Evolutionary conservation across 192 early-diverging fungal species (phyloP).

Genomic region (Entomortierella parvispora): DNA sequence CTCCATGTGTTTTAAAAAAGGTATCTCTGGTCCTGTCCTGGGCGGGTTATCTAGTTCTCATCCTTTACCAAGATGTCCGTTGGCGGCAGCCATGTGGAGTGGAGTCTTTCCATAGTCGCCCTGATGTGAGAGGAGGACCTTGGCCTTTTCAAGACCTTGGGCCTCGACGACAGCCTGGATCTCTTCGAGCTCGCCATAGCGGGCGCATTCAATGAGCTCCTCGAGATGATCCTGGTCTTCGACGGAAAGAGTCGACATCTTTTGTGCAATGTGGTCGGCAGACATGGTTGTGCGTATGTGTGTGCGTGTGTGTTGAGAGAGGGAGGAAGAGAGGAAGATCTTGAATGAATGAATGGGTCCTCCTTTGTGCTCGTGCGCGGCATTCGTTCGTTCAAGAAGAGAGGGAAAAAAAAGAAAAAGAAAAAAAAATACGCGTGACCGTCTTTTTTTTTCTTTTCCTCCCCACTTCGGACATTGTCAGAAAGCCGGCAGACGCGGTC

Average conservation of each 20-base stretch:
- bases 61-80: constrained; percentile 71
- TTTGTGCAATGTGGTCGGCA: constrained; percentile 21
- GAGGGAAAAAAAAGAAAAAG: no score
- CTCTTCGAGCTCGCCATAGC: constrained; percentile 81
- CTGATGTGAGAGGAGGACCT: constrained; percentile 43
- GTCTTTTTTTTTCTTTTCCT: no score
- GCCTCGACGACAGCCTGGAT: constrained; percentile 57
- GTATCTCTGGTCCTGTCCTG: no score
- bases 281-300: constrained; percentile 12
- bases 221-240: constrained; percentile 53
- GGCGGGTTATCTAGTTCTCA: background rate
- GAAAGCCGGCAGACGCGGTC: no score
- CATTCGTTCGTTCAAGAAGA: no score
- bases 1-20: no score
- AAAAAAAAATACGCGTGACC: no score
- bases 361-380: no score
- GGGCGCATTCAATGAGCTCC: constrained; percentile 73
- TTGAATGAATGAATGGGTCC: no score
- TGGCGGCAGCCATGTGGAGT: constrained; percentile 85
- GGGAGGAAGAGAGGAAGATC: background rate
- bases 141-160: constrained; percentile 46
- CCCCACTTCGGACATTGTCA: no score
- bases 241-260: constrained; percentile 28
- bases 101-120: constrained; percentile 71
- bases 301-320: background rate